Percentiles rank a stretch among this genome's conserved stretches.
phyloP scores from a whole-genome alignment of 805 yeast genomes.

The Metschnikowia hibisci region DNA sequence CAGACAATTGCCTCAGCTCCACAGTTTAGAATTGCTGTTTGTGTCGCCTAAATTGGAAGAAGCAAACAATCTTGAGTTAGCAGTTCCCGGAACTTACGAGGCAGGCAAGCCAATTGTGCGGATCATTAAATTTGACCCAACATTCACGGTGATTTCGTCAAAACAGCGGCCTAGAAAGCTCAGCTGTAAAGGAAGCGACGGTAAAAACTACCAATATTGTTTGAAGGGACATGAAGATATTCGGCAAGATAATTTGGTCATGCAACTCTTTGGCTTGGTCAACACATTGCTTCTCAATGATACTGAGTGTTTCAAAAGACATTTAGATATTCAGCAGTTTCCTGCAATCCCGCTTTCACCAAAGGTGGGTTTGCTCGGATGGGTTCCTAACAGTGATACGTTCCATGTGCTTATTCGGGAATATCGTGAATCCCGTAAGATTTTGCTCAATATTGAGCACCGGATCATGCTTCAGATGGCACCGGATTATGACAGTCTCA shows the following conservation, averaged over 20 bases:
- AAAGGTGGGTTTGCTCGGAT: slow-evolving; percentile 90
- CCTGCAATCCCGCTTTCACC: slow-evolving; percentile 96
- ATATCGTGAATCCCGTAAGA: slow-evolving; percentile 87
- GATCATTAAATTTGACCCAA: slow-evolving; percentile 75
- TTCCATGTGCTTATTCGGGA: slow-evolving; percentile 90
- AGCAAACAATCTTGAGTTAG: slow-evolving; percentile 76
- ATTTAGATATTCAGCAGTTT: slow-evolving; percentile 84
- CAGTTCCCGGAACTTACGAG: slow-evolving; percentile 89
- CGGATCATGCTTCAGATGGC: slow-evolving; percentile 97
- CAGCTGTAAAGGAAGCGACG: slow-evolving; percentile 81
- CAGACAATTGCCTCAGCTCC: slow-evolving; percentile 82
- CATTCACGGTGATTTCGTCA: slow-evolving; percentile 82
- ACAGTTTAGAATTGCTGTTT: slow-evolving; percentile 82
- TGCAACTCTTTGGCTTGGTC: slow-evolving; percentile 95
- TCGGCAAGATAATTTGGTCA: slow-evolving; percentile 93
- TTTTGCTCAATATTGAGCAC: slow-evolving; percentile 87
- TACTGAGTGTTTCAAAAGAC: slow-evolving; percentile 94
- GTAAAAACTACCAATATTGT: slow-evolving; percentile 76
- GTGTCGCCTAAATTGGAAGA: slow-evolving; percentile 87
- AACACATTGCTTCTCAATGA: slow-evolving; percentile 85
- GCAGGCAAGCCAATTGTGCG: slow-evolving; percentile 77
- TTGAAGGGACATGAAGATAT: slow-evolving; percentile 97
- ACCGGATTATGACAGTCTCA: slow-evolving; percentile 87
- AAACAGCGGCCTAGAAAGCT: slow-evolving; percentile 93
- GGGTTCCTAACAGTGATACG: slow-evolving; percentile 98